These are phyloP conservation scores for Pelargonium nanum DNA, from an alignment of 345 rosid species.

Conservation along the genomic window DNA sequence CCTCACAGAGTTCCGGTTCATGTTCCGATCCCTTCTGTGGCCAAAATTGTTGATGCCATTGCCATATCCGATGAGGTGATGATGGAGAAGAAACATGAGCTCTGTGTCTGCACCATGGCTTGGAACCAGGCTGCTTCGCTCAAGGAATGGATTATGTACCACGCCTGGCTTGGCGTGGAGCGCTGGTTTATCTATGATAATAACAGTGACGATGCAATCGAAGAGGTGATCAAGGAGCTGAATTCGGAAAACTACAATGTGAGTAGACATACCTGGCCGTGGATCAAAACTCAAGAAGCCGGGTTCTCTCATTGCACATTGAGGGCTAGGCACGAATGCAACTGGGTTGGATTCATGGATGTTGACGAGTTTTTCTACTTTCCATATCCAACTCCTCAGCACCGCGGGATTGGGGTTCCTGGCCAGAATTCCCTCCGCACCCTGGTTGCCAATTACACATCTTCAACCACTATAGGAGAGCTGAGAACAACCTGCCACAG, in stretches of 20 bases:
- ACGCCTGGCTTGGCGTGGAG: constrained; percentile 83
- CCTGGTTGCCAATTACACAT: constrained; percentile 62
- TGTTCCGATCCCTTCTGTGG: constrained; percentile 50
- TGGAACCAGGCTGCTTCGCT: constrained; percentile 87
- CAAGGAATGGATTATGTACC: constrained; percentile 81
- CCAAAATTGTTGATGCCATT: constrained; percentile 29
- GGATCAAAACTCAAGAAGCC: constrained; percentile 97
- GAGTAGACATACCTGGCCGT: constrained; percentile 80
- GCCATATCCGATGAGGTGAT: constrained; percentile 14
- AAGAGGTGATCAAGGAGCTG: constrained; percentile 49
- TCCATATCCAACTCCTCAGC: constrained; percentile 25
- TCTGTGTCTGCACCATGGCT: constrained; percentile 84
- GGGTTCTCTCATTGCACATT: constrained; percentile 91
- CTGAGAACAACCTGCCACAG: constrained; percentile 81
- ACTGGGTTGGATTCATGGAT: constrained; percentile 91
- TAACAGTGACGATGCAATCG: constrained; percentile 68
- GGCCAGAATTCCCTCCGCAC: constrained; percentile 48
- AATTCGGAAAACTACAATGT: constrained; percentile 48
- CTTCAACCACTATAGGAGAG: constrained; percentile 47
- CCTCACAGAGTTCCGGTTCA: constrained; percentile 9
- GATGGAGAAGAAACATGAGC: constrained; percentile 38
- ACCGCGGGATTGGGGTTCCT: constrained; percentile 19
- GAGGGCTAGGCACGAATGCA: constrained; percentile 65
- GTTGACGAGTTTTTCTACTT: constrained; percentile 94
- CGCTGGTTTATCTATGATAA: constrained; percentile 97